Conservation (phyloP, 306 rosid genomes). For the Mimosa pudica region DNA sequence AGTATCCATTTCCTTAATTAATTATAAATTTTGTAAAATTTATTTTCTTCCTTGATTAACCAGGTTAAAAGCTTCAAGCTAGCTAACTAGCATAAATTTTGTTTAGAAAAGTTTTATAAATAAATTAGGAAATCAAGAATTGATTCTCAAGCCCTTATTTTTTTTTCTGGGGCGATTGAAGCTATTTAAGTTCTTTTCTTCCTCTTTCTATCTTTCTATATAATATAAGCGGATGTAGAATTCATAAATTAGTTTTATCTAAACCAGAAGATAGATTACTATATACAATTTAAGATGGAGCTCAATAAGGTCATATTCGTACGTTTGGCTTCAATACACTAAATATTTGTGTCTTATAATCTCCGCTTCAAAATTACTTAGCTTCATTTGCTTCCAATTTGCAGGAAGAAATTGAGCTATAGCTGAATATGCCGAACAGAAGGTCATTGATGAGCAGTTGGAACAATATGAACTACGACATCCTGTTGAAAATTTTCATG, state of each 20-base stretch:
- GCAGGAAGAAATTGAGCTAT: not conserved
- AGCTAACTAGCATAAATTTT: not conserved
- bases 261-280: no score
- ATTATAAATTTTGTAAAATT: not conserved
- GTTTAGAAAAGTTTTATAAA: not conserved
- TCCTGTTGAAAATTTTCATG: not conserved
- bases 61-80: not conserved
- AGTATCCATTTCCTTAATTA: not conserved
- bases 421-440: not conserved
- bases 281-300: not conserved
- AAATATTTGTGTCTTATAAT: no score
- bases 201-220: not conserved
- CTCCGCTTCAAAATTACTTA: no score
- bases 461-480: not conserved
- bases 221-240: not conserved
- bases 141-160: not conserved
- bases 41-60: no score
- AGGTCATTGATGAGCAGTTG: not conserved
- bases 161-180: no score
- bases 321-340: not conserved
- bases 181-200: not conserved
- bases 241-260: no score
- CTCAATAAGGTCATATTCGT: not conserved
- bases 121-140: not conserved
- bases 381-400: not conserved